Evolutionary conservation across 208 protist species (phyloP).

Genomic region (Crithidia expoeki): DNA sequence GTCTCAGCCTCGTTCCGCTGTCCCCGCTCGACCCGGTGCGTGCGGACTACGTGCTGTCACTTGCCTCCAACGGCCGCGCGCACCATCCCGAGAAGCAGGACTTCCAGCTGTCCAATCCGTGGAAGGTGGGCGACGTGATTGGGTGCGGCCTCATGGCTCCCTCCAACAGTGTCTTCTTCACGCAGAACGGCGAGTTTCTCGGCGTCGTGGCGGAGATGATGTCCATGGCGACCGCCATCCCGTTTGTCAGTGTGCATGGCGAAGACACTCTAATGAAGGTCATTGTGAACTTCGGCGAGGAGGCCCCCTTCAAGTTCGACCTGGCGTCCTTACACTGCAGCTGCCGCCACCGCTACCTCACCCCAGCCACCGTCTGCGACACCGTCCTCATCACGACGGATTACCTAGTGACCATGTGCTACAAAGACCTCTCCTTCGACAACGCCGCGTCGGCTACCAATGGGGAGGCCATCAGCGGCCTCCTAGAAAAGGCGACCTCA

Average conservation of each 20-base stretch:
- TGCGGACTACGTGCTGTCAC: conserved; percentile 48
- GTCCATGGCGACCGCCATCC: conserved; percentile 55
- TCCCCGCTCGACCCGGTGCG: conserved; percentile 44
- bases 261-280: conserved; percentile 69
- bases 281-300: conserved; percentile 88
- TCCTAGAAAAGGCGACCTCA: conserved; percentile 65
- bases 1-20: conserved; percentile 58
- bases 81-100: conserved; percentile 27
- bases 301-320: conserved; percentile 85
- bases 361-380: conserved; percentile 59
- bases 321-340: conserved; percentile 76
- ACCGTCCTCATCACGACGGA: conserved; percentile 67
- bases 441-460: conserved; percentile 35
- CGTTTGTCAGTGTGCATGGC: conserved; percentile 68
- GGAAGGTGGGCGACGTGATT: conserved; percentile 82
- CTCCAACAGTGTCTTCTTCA: conserved; percentile 88
- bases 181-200: conserved; percentile 84
- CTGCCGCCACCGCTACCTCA: conserved; percentile 55
- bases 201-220: conserved; percentile 64
- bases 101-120: conserved; percentile 51
- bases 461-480: conserved; percentile 61
- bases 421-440: conserved; percentile 46
- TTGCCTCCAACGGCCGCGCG: conserved; percentile 64
- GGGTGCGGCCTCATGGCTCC: conserved; percentile 84
- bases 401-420: conserved; percentile 82